phyloP scores from a whole-genome alignment of 176 grass and related monocot genomes.

The Oropetium thomaeum region DNA sequence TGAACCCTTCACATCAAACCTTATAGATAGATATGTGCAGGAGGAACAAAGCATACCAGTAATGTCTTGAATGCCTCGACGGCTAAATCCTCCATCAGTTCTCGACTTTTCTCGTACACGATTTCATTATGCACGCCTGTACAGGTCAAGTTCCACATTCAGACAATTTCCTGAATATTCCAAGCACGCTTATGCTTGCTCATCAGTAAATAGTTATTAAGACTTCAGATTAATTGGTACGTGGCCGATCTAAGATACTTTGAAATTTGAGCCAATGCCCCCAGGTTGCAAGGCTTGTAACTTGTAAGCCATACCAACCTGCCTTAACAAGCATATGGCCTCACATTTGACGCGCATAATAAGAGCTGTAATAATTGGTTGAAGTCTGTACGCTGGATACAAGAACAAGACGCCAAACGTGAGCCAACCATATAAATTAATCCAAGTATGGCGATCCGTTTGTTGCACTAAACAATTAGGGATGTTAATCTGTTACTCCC shows the following conservation, averaged over 20 bases:
- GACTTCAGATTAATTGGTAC: neutral
- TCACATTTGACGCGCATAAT: neutral
- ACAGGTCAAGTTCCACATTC: neutral
- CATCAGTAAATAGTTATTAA: neutral
- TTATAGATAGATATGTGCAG: neutral
- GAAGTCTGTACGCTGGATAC: neutral
- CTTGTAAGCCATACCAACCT: neutral
- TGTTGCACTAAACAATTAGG: constrained; percentile 16
- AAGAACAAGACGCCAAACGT: neutral
- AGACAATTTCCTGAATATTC: neutral
- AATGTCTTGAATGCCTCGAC: constrained; percentile 64
- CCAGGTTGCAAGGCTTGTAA: neutral
- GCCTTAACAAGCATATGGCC: neutral
- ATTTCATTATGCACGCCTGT: constrained; percentile 73
- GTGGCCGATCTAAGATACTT: neutral
- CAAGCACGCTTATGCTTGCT: neutral
- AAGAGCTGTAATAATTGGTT: neutral
- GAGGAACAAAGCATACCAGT: constrained; percentile 41
- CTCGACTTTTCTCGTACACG: constrained; percentile 59
- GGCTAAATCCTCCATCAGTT: constrained; percentile 66
- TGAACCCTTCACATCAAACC: neutral
- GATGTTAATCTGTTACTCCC: neutral
- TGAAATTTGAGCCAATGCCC: neutral
- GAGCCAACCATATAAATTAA: neutral
- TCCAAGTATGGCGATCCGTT: neutral